Percentiles rank a stretch among this genome's conserved stretches.
Conservation (phyloP, 192 early-diverging fungal species). For the Phlyctochytrium planicorne region DNA sequence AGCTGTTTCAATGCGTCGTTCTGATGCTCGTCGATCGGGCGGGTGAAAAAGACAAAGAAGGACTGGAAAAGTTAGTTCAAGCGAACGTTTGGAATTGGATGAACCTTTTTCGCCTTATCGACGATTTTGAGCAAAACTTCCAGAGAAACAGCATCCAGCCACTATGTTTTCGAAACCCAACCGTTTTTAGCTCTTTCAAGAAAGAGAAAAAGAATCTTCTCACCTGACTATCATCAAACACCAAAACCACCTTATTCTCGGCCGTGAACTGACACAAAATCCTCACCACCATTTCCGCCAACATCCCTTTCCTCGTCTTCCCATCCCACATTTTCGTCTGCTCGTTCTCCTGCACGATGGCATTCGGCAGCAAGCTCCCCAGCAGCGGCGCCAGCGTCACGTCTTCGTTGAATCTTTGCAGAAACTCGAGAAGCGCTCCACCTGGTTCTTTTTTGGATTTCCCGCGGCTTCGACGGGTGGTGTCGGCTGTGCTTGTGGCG, state of each 20-base stretch:
- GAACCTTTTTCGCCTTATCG: no score
- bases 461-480: no score
- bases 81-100: background rate
- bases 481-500: no score
- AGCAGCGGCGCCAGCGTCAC: constrained; percentile 2
- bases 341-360: background rate
- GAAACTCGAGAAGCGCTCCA: background rate
- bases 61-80: background rate
- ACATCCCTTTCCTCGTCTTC: background rate
- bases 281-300: background rate
- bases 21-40: background rate
- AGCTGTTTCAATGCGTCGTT: background rate
- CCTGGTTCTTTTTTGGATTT: no score
- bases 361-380: background rate
- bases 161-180: no score
- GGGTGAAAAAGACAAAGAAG: background rate
- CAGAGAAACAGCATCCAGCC: background rate
- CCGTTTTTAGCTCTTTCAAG: no score
- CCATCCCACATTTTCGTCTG: background rate
- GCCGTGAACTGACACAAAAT: background rate
- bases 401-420: background rate
- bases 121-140: background rate
- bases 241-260: background rate
- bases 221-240: constrained; percentile 10
- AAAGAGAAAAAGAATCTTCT: no score